Evolutionary conservation across 495 filamentous ascomycete genomes (phyloP).

Genomic region (Neurospora pannonica): DNA sequence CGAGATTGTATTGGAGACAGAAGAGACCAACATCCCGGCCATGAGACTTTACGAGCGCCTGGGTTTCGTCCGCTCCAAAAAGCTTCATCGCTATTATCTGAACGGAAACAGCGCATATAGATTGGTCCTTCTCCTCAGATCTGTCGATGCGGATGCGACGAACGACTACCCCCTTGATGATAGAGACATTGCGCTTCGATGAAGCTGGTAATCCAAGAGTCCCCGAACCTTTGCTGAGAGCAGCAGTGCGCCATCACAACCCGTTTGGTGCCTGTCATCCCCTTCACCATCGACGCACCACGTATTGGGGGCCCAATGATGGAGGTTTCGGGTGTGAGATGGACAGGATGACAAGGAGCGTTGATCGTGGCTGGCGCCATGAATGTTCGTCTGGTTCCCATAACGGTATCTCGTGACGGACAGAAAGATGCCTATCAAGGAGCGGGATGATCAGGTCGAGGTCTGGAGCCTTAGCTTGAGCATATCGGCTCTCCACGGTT

Average conservation of each 20-base stretch:
- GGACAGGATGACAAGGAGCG: not conserved
- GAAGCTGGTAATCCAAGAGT: not conserved
- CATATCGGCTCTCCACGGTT: not conserved
- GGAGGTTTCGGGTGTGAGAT: not conserved
- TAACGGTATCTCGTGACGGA: not conserved
- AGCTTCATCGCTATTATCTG: slow-evolving; percentile 89
- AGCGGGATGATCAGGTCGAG: not conserved
- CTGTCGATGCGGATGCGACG: slow-evolving; percentile 22
- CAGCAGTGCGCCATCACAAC: not conserved
- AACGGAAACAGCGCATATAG: slow-evolving; percentile 94
- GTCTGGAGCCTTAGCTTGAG: not conserved
- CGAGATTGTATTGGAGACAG: slow-evolving; percentile 94
- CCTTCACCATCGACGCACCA: not conserved
- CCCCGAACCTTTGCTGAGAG: not conserved
- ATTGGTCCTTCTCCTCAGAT: slow-evolving; percentile 72
- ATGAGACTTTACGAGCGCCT: slow-evolving; percentile 91
- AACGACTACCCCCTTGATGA: slow-evolving; percentile 17
- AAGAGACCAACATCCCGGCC: slow-evolving; percentile 85
- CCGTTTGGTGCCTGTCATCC: not conserved
- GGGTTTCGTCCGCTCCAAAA: slow-evolving; percentile 88
- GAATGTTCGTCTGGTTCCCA: not conserved
- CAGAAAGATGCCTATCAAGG: not conserved
- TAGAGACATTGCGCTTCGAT: slow-evolving; percentile 1
- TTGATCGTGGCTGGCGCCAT: not conserved
- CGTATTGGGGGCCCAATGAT: not conserved